Conservation (phyloP, 768 basidiomycete species). For the Gymnopilus junonius region DNA sequence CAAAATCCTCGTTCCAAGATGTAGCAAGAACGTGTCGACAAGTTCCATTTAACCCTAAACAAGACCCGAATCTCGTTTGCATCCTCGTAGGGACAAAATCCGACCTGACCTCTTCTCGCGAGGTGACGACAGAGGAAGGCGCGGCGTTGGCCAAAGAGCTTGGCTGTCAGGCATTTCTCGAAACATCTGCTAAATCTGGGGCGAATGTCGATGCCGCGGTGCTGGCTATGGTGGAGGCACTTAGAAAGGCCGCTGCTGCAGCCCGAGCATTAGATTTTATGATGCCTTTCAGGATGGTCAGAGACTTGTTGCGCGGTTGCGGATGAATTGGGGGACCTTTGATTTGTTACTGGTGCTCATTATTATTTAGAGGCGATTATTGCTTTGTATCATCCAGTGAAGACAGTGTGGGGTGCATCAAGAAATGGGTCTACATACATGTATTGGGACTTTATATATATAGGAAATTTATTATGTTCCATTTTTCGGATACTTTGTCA, state of each 20-base stretch:
- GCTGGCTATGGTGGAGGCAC: conserved; percentile 17
- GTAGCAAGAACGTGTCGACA: conserved; percentile 27
- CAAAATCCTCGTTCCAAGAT: conserved; percentile 29
- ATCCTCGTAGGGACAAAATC: conserved; percentile 33
- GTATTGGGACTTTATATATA: too few relatives aligned
- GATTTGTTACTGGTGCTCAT: too few relatives aligned
- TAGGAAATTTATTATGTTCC: too few relatives aligned
- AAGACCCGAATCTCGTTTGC: conserved; percentile 19
- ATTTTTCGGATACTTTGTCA: too few relatives aligned
- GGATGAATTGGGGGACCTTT: too few relatives aligned
- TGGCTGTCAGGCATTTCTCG: conserved; percentile 29
- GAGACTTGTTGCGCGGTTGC: neutral
- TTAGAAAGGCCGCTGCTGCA: conserved; percentile 10
- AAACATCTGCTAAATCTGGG: conserved; percentile 33
- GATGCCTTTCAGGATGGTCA: neutral
- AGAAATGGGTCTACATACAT: too few relatives aligned
- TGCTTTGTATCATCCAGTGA: too few relatives aligned
- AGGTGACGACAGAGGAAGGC: conserved; percentile 29
- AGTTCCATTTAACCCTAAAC: conserved; percentile 23
- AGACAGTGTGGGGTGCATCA: too few relatives aligned
- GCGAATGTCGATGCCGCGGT: conserved; percentile 29
- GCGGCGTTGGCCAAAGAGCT: conserved; percentile 26
- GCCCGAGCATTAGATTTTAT: conserved; percentile 3
- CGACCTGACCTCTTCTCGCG: conserved; percentile 24
- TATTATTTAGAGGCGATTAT: too few relatives aligned